phyloP scores from a whole-genome alignment of 73 alveolate genomes.

The Blepharisma japonicum region DNA sequence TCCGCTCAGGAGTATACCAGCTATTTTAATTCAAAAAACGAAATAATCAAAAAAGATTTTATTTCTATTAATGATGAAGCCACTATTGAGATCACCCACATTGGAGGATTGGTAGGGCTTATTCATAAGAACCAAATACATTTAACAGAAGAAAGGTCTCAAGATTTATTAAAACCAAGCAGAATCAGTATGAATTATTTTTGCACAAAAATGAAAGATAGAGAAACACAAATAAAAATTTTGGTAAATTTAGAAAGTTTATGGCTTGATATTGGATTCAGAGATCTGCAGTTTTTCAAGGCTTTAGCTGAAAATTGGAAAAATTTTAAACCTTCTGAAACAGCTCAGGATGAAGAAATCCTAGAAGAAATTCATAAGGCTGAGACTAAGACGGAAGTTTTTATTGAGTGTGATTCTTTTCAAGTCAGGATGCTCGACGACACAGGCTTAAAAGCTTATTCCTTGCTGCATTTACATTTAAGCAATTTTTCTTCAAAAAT shows the following conservation, averaged over 20 bases:
- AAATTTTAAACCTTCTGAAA: not conserved
- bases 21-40: not conserved
- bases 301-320: conserved; percentile 7
- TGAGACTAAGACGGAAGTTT: not conserved
- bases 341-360: not conserved
- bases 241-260: conserved; percentile 11
- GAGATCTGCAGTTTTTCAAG: conserved; percentile 7
- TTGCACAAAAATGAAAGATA: not conserved
- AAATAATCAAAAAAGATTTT: not conserved
- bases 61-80: not conserved
- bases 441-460: conserved; percentile 11
- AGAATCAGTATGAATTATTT: not conserved
- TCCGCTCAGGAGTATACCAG: not conserved
- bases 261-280: not conserved
- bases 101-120: conserved; percentile 6
- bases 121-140: not conserved
- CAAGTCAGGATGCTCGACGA: not conserved
- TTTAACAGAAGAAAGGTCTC: conserved; percentile 19
- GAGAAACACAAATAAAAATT: not conserved
- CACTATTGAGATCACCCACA: not conserved
- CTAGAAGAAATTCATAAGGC: not conserved
- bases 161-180: not conserved
- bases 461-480: not conserved
- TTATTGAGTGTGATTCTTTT: not conserved
- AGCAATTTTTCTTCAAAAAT: not conserved